Evolutionary conservation across 1,139 yeast species (phyloP), one percentile per base, ranked within the genome.

Genomic region (Lodderomyces parapsilosis): DNA sequence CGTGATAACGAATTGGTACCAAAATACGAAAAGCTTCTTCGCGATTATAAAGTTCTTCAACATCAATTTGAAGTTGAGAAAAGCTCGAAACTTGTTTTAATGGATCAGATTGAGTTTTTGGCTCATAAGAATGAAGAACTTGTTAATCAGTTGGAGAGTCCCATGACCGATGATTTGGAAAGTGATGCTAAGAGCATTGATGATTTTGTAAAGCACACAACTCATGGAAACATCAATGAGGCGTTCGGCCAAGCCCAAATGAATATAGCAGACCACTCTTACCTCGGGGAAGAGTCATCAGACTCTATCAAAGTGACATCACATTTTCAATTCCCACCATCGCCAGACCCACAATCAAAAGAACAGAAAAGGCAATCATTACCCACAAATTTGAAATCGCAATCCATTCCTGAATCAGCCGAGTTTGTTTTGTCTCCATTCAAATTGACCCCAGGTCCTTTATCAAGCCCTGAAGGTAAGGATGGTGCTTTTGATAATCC

Each of bases 21-120:
- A 9, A 65, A 62, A 48, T 68, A 65, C 54, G 56, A 61, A 42
- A 59, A 63, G 42, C 53, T 73, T 31, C 45, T 62, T 36, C 70
- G 60, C 49, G 73, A 64, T 56, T 74, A 52, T 60, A 69, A 55
- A 54, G 66, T 65, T 17, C 67, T 63, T 43, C 68, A 62, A 58
- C 71, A 68, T 54, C 69, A 68, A 54, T 75, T 52, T 52, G 77
- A 64, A 58, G 60, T 79, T 27, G 79, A 76, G 54, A 68, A 70
- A 47, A 78, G 74, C 49, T 74, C 78, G 43, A 78, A 78, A 49
- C 59, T 76, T 48, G 66, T 75, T 35, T 69, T 79, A 42, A 76
- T 79, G 46, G 82, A 78, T 51, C 82, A 79, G 59, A 65, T 79
- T 36, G 84, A 79, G 53, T 63, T 62, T 52, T 62, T 78, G 49